Base-by-base conservation (phyloP, 768 basidiomycete genomes). In the Lactarius psammicola region DNA sequence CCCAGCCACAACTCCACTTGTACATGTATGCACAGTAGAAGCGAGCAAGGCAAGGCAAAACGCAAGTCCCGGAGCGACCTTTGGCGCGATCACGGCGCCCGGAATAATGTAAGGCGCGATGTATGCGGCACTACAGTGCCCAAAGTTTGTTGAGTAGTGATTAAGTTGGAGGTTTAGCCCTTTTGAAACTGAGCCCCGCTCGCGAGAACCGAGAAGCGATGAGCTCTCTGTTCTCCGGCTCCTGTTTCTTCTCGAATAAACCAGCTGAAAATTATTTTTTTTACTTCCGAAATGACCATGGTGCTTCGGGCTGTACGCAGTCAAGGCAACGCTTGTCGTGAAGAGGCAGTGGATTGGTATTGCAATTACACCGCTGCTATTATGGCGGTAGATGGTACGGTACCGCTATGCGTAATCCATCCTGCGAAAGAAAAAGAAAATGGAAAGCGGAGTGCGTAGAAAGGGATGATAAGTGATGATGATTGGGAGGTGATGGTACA, bases 321-420 rank as follows among this genome's bases (percentile, higher is more conserved):
- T 49, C 46, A 49, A 49, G 46, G n/a, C 23, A 46, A 46, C 44
- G 44, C 4, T 15, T 9, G 20, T 20, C 26, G 42, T 9, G 20
- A 26, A 26, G 30, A 44, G 28, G 40, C 31, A 23, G 28, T 53
- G 60, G 9, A 53, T 33, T 31, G 56, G 53, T 53, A 67, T 55
- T 67, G 66, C 62, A 59, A 67, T 67, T 67, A 67, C 49, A 59
- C 57, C 62, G 51, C 53, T 9, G 34, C 55, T n/a, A 30, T 1
- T 55, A 30, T 42, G 11, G 57, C 40, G 34, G 40, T 5, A 57
- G 30, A 54, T 58, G 60, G 46, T 59, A 59, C 31, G 66, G 66
- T 67, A 67, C 63, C 51, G 56, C 60, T 59, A 63, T 62, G 65
- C 33, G 65, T 31, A 63, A 59, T 46, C 66, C 66, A 67, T 59